These are phyloP conservation scores for Fusarium sp. DNA, from an alignment of 2,329 filamentous ascomycete genomes.

Conservation along the genomic window DNA sequence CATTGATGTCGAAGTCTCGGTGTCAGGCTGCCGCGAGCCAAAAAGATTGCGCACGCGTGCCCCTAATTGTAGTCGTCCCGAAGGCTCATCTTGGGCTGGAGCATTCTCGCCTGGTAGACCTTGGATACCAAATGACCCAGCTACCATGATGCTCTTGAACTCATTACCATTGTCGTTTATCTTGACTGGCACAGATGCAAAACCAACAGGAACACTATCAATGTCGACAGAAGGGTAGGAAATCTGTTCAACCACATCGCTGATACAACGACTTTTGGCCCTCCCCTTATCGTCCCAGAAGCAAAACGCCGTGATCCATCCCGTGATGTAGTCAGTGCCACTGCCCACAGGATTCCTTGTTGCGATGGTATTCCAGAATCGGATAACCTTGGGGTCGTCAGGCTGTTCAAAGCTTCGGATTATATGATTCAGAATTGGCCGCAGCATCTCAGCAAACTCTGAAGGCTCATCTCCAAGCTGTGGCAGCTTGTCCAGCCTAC, in stretches of 20 bases:
- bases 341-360: neutral
- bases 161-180: slow-evolving; percentile 7
- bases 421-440: slow-evolving; percentile 52
- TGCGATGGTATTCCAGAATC: slow-evolving; percentile 51
- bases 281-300: slow-evolving; percentile 18
- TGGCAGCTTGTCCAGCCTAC: slow-evolving; percentile 49
- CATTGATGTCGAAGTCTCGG: neutral
- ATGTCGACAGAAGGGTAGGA: slow-evolving; percentile 10
- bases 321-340: slow-evolving; percentile 5
- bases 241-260: neutral
- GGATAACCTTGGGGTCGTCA: slow-evolving; percentile 32
- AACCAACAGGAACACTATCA: slow-evolving; percentile 7
- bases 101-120: neutral
- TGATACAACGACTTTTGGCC: neutral
- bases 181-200: slow-evolving; percentile 24
- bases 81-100: neutral
- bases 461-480: slow-evolving; percentile 50
- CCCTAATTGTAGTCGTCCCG: too few relatives aligned
- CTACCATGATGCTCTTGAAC: slow-evolving; percentile 18
- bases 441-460: slow-evolving; percentile 48
- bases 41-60: too few relatives aligned
- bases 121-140: slow-evolving; percentile 27
- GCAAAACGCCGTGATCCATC: slow-evolving; percentile 35
- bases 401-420: slow-evolving; percentile 50
- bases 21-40: too few relatives aligned